Conservation (phyloP, 2,329 filamentous ascomycete genomes). For the Aspergillus clavatus region DNA sequence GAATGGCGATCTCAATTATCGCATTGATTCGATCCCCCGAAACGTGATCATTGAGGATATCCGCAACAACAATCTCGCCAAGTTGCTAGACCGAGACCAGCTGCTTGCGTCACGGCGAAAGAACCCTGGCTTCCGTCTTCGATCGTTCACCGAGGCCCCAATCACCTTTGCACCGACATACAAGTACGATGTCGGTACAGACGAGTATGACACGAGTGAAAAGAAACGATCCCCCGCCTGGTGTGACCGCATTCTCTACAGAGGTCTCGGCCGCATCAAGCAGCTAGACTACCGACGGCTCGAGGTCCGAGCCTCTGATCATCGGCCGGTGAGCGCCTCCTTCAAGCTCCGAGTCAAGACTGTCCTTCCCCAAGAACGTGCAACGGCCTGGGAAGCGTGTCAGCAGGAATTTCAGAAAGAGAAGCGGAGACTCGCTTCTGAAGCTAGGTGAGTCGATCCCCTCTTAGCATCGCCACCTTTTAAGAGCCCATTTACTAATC, state of each 20-base stretch:
- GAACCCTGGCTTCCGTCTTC: slow-evolving; percentile 82
- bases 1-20: slow-evolving; percentile 96
- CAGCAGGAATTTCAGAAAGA: slow-evolving; percentile 70
- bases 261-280: slow-evolving; percentile 73
- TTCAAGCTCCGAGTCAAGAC: slow-evolving; percentile 84
- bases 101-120: slow-evolving; percentile 81
- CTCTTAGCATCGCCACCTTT: slow-evolving; percentile 1
- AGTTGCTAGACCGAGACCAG: slow-evolving; percentile 90
- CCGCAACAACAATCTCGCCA: slow-evolving; percentile 71
- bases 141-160: slow-evolving; percentile 82
- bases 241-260: slow-evolving; percentile 91
- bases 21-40: slow-evolving; percentile 93
- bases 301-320: slow-evolving; percentile 86
- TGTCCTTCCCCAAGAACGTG: slow-evolving; percentile 63
- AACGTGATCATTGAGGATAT: slow-evolving; percentile 87
- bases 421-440: slow-evolving; percentile 61
- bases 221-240: slow-evolving; percentile 92
- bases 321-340: slow-evolving; percentile 80
- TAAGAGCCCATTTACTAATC: slow-evolving; percentile 6
- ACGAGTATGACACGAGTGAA: slow-evolving; percentile 89
- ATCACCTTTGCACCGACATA: slow-evolving; percentile 95
- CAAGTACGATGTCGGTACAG: slow-evolving; percentile 95
- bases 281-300: slow-evolving; percentile 85
- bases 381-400: slow-evolving; percentile 65
- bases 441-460: slow-evolving; percentile 67